Base-by-base conservation (phyloP, 805 yeast species). In the Saccharomyces paradoxus region DNA sequence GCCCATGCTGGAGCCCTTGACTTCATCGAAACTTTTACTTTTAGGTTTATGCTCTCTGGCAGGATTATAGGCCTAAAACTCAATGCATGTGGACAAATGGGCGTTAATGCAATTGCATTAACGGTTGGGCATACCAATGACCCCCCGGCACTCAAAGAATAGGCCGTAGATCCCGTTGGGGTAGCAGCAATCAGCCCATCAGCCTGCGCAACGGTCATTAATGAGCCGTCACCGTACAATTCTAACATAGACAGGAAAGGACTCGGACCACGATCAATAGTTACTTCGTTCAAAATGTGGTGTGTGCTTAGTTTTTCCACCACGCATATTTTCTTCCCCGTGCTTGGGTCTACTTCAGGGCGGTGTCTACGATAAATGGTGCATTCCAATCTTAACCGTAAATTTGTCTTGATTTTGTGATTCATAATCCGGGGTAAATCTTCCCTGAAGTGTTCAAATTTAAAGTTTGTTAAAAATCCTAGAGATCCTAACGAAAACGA, bases 161-260 rank as follows among this genome's bases (percentile, higher is more conserved):
- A 92, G 0, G 98, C 98, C 0, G 98, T 92, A 1, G 97, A 89
- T 0, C 97, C 97, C 0, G 97, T 90, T 3, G 97, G 97, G 0
- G 97, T 90, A 0, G 96, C 95, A 32, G 91, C 78, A 54, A 92
- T 91, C 17, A 91, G 74, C 0, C 97, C 97, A 71, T 91, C 97
- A 0, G 97, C 97, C 69, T 89, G 96, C 1, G 95, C 94, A 26
- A 88, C 86, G 0, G 98, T 91, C 54, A 91, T 74, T 31, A 90
- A 73, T 10, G 88, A 82, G 27, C 87, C 89, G 69, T 92, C 94
- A 2, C 97, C 96, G 63, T 87, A 91, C 27, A 92, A 72, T 65
- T 92, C 97, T 55, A 92, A 76, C 80, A 86, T 87, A 0, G 97
- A 87, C 8, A 91, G 88, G 73, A 84, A 90, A 0, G 98, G 96